phyloP scores from a whole-genome alignment of 1,139 yeast species.

The Taphrina deformans region DNA sequence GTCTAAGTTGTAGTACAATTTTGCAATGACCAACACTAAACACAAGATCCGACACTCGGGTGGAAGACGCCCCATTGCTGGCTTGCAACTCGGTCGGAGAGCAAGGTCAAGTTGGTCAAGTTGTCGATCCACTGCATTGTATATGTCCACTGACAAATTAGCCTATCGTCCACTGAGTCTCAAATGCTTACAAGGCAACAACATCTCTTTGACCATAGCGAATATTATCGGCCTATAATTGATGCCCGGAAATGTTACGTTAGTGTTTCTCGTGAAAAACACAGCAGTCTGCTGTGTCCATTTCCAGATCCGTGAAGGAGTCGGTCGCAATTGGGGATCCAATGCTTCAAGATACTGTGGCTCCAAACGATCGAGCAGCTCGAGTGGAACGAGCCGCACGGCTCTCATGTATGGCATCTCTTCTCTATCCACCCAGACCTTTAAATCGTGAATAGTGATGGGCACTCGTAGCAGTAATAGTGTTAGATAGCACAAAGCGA shows the following conservation, averaged over 20 bases:
- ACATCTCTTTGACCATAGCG: constrained; percentile 8
- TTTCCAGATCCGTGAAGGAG: constrained; percentile 9
- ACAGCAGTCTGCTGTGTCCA: constrained; percentile 23
- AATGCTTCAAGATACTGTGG: constrained; percentile 11
- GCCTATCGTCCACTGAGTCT: too few relatives aligned
- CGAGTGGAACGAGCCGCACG: not conserved
- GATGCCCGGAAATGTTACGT: constrained; percentile 5
- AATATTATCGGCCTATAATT: constrained; percentile 18
- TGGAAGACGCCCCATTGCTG: not conserved
- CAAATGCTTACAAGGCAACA: constrained; percentile 14
- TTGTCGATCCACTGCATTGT: constrained; percentile 5
- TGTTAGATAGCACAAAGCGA: constrained; percentile 11
- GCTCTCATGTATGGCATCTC: constrained; percentile 22
- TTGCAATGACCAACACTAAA: not conserved
- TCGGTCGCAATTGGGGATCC: constrained; percentile 16
- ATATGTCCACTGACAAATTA: constrained; percentile 24
- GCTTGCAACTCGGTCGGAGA: not conserved
- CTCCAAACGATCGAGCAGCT: not conserved
- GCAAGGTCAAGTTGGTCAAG: not conserved
- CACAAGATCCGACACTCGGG: constrained; percentile 17
- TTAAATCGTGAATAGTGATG: constrained; percentile 23
- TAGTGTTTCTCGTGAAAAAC: not conserved
- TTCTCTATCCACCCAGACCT: constrained; percentile 6
- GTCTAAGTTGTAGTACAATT: constrained; percentile 15
- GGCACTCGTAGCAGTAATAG: constrained; percentile 14